These are phyloP conservation scores for Cyclocybe cylindracea DNA, from an alignment of 768 basidiomycete species.

Conservation along the genomic window DNA sequence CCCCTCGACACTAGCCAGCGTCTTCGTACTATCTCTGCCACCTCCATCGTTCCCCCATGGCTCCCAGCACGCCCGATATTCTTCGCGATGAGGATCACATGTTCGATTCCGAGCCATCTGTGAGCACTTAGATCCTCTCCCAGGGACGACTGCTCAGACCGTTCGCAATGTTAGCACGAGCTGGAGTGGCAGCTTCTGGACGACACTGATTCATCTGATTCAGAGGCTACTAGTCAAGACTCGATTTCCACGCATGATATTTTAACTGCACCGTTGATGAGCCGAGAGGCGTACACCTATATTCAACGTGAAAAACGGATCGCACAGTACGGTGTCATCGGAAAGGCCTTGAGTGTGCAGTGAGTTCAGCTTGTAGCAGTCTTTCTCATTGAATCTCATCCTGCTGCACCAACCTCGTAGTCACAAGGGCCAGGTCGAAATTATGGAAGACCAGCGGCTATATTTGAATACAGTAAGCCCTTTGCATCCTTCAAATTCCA, in stretches of 20 bases:
- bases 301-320: slow-evolving; percentile 30
- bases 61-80: too few relatives aligned
- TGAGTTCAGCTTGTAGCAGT: slow-evolving; percentile 21
- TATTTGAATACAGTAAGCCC: slow-evolving; percentile 66
- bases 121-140: background rate
- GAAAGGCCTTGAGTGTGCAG: slow-evolving; percentile 47
- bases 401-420: slow-evolving; percentile 20
- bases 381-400: background rate
- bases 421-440: slow-evolving; percentile 30
- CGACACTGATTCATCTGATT: slow-evolving; percentile 19
- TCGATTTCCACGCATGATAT: slow-evolving; percentile 34
- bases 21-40: too few relatives aligned
- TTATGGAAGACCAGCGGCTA: slow-evolving; percentile 48
- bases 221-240: slow-evolving; percentile 12
- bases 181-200: slow-evolving; percentile 33
- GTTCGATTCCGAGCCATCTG: background rate
- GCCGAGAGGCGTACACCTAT: slow-evolving; percentile 44
- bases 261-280: slow-evolving; percentile 51
- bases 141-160: background rate
- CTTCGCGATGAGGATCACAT: too few relatives aligned
- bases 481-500: background rate
- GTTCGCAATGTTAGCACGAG: slow-evolving; percentile 9
- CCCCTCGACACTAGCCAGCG: background rate
- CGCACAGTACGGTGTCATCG: slow-evolving; percentile 66
- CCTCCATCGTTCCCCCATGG: too few relatives aligned